Conservation (phyloP, 768 basidiomycete genomes). For the Lactarius pseudohatsudake region DNA sequence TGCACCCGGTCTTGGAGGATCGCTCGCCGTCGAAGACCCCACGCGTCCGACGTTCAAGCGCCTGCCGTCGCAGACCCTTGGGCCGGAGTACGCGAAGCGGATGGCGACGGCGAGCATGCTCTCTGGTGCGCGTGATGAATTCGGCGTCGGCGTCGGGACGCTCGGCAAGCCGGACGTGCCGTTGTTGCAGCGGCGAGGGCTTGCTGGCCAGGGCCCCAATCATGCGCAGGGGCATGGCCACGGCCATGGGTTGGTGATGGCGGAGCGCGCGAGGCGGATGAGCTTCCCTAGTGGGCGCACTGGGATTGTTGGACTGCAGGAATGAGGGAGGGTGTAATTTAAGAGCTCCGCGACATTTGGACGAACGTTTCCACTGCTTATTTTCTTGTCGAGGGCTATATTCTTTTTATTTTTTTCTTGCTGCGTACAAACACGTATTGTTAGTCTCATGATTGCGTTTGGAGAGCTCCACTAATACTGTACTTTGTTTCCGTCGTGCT, state of each 20-base stretch:
- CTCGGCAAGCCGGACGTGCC: slow-evolving; percentile 2
- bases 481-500: not conserved
- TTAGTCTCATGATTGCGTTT: not conserved
- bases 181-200: not conserved
- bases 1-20: slow-evolving; percentile 31
- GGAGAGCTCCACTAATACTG: not conserved
- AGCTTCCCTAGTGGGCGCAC: slow-evolving; percentile 26
- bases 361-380: not conserved
- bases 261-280: slow-evolving; percentile 29
- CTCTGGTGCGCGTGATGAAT: slow-evolving; percentile 13
- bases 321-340: not conserved
- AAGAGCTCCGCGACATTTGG: not conserved
- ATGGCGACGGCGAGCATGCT: slow-evolving; percentile 14
- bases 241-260: not conserved
- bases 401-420: slow-evolving; percentile 10
- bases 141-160: not conserved
- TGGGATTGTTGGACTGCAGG: slow-evolving; percentile 14
- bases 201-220: not conserved
- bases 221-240: not conserved
- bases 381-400: slow-evolving; percentile 15
- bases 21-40: slow-evolving; percentile 33
- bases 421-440: slow-evolving; percentile 12
- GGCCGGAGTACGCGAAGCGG: slow-evolving; percentile 56
- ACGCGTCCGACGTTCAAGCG: slow-evolving; percentile 69
- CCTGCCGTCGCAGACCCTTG: slow-evolving; percentile 71